Percentiles rank a stretch among this genome's conserved stretches.
These are phyloP conservation scores for Teunomyces gatunensis DNA, from an alignment of 805 yeast genomes.

Conservation along the genomic window DNA sequence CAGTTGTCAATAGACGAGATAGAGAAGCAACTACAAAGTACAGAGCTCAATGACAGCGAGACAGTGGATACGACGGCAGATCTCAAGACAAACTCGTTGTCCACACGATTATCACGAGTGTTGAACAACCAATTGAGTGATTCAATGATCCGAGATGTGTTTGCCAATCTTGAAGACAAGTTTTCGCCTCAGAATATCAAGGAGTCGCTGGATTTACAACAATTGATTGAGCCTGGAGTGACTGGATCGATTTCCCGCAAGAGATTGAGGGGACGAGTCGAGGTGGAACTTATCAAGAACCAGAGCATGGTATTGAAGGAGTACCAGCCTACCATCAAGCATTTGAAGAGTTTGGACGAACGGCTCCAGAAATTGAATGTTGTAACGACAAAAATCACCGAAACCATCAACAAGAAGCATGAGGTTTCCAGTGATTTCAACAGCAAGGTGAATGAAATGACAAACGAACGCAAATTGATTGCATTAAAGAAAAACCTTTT, in stretches of 20 bases:
- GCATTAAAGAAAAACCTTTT: constrained; percentile 52
- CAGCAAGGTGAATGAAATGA: constrained; percentile 23
- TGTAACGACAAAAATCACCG: constrained; percentile 32
- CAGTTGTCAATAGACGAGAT: constrained; percentile 41
- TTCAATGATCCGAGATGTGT: constrained; percentile 30
- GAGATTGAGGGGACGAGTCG: constrained; percentile 57
- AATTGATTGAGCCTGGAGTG: constrained; percentile 46
- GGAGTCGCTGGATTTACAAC: constrained; percentile 17
- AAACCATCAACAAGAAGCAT: constrained; percentile 33
- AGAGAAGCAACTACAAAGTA: constrained; percentile 10
- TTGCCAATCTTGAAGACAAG: constrained; percentile 28
- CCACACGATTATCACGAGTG: constrained; percentile 49
- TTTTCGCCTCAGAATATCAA: constrained; percentile 22
- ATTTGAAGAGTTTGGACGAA: constrained; percentile 21
- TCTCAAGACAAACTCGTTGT: constrained; percentile 18
- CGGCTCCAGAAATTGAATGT: constrained; percentile 18
- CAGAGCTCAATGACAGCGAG: not conserved
- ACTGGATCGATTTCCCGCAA: constrained; percentile 62
- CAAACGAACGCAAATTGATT: constrained; percentile 29
- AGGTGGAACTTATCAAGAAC: constrained; percentile 55
- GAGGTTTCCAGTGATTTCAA: constrained; percentile 21
- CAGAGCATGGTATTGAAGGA: constrained; percentile 40
- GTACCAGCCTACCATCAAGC: constrained; percentile 28
- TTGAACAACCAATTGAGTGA: constrained; percentile 43
- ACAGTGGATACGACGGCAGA: not conserved